A percentile compares a stretch with the other conserved stretches of the same genome.
Conservation (phyloP, 73 alveolate genomes). For the Stentor coeruleus region DNA sequence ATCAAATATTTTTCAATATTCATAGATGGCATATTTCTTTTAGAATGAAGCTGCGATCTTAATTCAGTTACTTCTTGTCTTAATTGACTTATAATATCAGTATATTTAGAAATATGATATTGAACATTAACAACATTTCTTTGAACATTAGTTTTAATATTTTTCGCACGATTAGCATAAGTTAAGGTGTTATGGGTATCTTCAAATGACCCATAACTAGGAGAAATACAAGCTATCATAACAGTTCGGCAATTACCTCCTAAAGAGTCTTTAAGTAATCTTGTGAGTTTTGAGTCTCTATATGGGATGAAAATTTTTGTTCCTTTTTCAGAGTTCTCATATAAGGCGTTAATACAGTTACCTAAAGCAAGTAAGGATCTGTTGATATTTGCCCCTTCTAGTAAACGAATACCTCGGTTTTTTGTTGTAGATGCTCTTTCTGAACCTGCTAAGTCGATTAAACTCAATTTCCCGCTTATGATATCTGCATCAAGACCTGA, state of each 20-base stretch:
- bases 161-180: slow-evolving; percentile 99
- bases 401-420: slow-evolving; percentile 94
- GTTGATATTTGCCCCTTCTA: slow-evolving; percentile 98
- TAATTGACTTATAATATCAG: slow-evolving; percentile 74
- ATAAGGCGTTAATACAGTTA: slow-evolving; percentile 95
- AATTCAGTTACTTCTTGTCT: slow-evolving; percentile 13
- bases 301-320: slow-evolving; percentile 80
- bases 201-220: slow-evolving; percentile 81
- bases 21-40: not conserved
- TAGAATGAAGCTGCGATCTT: not conserved
- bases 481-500: slow-evolving; percentile 85
- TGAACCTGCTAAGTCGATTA: slow-evolving; percentile 98
- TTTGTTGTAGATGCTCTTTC: slow-evolving; percentile 94
- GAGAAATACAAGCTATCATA: slow-evolving; percentile 96
- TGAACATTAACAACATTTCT: slow-evolving; percentile 93
- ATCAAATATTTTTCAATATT: slow-evolving; percentile 16
- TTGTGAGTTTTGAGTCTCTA: slow-evolving; percentile 96
- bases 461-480: slow-evolving; percentile 77
- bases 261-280: slow-evolving; percentile 93
- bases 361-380: slow-evolving; percentile 94
- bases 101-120: slow-evolving; percentile 92
- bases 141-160: slow-evolving; percentile 85
- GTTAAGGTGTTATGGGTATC: slow-evolving; percentile 97
- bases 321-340: slow-evolving; percentile 80
- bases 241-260: slow-evolving; percentile 99